These are phyloP conservation scores for Rhynchospora tenuis DNA, from an alignment of 176 grass and related monocot genomes.

Conservation along the genomic window DNA sequence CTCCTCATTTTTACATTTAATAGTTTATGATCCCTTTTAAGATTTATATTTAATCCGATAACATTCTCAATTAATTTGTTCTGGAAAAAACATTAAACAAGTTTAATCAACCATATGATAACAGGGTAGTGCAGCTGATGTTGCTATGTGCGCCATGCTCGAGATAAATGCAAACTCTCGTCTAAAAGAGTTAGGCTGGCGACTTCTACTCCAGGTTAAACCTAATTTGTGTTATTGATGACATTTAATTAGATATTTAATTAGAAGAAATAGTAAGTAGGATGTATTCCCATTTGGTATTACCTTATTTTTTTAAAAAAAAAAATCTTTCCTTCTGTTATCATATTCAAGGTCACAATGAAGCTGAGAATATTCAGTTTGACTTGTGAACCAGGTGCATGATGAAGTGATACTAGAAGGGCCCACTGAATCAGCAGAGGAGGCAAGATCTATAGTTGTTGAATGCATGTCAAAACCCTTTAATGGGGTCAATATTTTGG, in stretches of 20 bases:
- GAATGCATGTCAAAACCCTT: constrained; percentile 98
- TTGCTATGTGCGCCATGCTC: constrained; percentile 99
- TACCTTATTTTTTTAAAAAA: background rate
- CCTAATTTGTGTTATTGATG: background rate
- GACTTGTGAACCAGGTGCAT: constrained; percentile 55
- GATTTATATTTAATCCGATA: background rate
- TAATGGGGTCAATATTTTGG: constrained; percentile 61
- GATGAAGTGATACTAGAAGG: constrained; percentile 99
- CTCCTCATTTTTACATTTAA: background rate
- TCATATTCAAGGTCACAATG: background rate
- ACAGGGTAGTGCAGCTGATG: constrained; percentile 98
- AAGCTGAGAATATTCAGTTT: background rate
- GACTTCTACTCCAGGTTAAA: constrained; percentile 80
- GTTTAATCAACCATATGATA: background rate
- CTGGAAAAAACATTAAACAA: too few species aligned
- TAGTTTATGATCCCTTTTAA: background rate
- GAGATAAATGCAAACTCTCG: constrained; percentile 64
- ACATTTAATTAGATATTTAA: background rate
- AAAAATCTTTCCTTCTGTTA: too few species aligned
- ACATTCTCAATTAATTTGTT: too few species aligned
- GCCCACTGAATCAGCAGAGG: constrained; percentile 73
- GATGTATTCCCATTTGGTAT: background rate
- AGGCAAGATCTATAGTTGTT: constrained; percentile 76
- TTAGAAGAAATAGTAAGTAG: background rate
- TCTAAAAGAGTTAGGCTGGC: constrained; percentile 89